Percentiles rank a stretch among this genome's conserved stretches.
These are phyloP conservation scores for Tarenaya hassleriana DNA, from an alignment of 345 rosid species.

Conservation along the genomic window DNA sequence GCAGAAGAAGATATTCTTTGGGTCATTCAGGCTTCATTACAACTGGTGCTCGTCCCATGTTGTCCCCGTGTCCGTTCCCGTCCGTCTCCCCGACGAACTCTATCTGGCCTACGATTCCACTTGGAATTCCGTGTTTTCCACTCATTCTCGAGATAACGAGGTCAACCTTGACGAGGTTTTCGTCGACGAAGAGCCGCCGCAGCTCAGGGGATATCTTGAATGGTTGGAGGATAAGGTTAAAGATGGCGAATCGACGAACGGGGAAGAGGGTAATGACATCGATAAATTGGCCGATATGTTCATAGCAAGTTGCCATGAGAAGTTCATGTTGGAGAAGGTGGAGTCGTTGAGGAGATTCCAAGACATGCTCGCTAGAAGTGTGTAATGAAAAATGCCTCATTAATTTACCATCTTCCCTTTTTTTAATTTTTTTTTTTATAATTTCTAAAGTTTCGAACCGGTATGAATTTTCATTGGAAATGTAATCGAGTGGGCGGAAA, in stretches of 20 bases:
- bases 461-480: constrained; percentile 1
- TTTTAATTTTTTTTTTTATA: constrained; percentile 25
- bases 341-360: constrained; percentile 92
- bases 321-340: constrained; percentile 85
- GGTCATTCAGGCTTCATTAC: constrained; percentile 83
- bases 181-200: constrained; percentile 29
- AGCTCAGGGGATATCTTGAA: constrained; percentile 53
- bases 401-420: not conserved
- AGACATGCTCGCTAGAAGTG: constrained; percentile 67
- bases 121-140: constrained; percentile 39
- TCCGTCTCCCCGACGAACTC: constrained; percentile 34
- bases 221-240: constrained; percentile 56
- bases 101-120: constrained; percentile 38
- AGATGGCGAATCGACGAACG: not conserved
- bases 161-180: constrained; percentile 15
- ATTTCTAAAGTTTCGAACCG: not conserved
- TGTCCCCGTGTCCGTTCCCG: constrained; percentile 46
- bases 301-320: constrained; percentile 78
- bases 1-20: constrained; percentile 50
- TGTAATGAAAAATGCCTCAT: constrained; percentile 34
- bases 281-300: constrained; percentile 78
- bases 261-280: constrained; percentile 45
- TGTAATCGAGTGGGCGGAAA: not conserved
- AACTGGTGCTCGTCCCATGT: constrained; percentile 87
- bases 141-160: constrained; percentile 12